A percentile compares a stretch with the other conserved stretches of the same genome.
Conservation (phyloP, 2,329 filamentous ascomycete species). For the Penicillium sp. region DNA sequence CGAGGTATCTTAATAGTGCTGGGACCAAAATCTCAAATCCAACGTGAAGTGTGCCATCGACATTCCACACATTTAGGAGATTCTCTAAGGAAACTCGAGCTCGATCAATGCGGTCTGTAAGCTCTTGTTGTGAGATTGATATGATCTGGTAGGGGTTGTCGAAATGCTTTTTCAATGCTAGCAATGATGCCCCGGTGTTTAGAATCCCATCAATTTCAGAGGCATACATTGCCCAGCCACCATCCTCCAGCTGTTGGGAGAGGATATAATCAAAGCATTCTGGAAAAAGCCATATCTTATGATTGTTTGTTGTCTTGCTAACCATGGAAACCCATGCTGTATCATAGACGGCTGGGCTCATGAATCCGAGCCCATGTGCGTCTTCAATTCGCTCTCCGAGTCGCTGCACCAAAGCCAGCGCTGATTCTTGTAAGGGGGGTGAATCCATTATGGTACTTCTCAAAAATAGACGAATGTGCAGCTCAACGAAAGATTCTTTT, state of each 20-base stretch:
- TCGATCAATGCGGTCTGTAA: constrained; percentile 17
- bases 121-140: constrained; percentile 5
- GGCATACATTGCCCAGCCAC: constrained; percentile 24
- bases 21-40: constrained; percentile 36
- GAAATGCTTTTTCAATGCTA: constrained; percentile 25
- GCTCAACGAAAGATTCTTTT: too few relatives aligned
- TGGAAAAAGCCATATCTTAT: constrained; percentile 28
- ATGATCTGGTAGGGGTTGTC: constrained; percentile 16
- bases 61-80: constrained; percentile 27
- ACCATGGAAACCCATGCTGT: constrained; percentile 30
- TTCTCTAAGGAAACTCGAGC: constrained; percentile 19
- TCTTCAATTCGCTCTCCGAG: constrained; percentile 6
- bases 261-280: constrained; percentile 30
- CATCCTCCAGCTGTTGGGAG: constrained; percentile 21
- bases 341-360: constrained; percentile 24
- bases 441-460: background rate
- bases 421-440: background rate
- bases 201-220: constrained; percentile 32
- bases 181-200: constrained; percentile 30
- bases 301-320: constrained; percentile 16
- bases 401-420: background rate
- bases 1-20: constrained; percentile 26
- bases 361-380: constrained; percentile 2
- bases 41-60: constrained; percentile 25
- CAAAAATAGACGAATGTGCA: background rate